Percentiles rank a stretch among this genome's conserved stretches.
phyloP scores from a whole-genome alignment of 23 red algal genomes.

The Agarophyton chilense region DNA sequence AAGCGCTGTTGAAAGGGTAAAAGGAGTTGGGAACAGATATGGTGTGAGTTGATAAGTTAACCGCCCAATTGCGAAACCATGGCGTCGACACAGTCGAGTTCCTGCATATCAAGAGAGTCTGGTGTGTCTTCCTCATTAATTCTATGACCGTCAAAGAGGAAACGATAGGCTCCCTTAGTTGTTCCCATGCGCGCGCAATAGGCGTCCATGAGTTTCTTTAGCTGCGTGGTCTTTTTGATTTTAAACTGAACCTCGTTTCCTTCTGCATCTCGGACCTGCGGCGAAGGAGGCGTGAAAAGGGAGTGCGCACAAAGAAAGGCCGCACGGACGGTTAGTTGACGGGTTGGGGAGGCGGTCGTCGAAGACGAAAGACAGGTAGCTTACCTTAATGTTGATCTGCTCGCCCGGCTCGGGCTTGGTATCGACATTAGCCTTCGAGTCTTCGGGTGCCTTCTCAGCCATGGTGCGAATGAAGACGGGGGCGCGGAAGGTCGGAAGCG shows the following conservation, averaged over 20 bases:
- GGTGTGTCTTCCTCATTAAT: constrained; percentile 89
- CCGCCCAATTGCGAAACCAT: constrained; percentile 97
- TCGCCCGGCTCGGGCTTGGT: constrained; percentile 59
- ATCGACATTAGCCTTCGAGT: constrained; percentile 52
- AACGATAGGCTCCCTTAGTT: constrained; percentile 73
- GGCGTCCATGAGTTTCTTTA: constrained; percentile 96
- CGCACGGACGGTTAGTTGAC: not conserved
- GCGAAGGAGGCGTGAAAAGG: not conserved
- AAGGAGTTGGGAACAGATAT: too few relatives aligned
- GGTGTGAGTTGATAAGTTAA: constrained; percentile 3
- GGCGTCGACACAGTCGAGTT: constrained; percentile 94
- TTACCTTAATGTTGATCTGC: constrained; percentile 68
- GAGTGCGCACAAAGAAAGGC: not conserved
- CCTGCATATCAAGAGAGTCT: constrained; percentile 89
- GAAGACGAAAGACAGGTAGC: too few relatives aligned
- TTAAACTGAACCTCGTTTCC: constrained; percentile 95
- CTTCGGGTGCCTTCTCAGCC: constrained; percentile 49
- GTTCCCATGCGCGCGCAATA: constrained; percentile 84
- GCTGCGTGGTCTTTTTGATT: constrained; percentile 84
- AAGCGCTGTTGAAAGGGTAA: not conserved
- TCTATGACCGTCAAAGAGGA: constrained; percentile 96
- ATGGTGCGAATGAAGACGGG: not conserved
- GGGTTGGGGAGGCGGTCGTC: not conserved
- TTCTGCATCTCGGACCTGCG: constrained; percentile 77
- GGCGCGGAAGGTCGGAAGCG: not conserved